Base-by-base conservation (phyloP, 805 yeast genomes). In the Kazachstania kunashirensis region DNA sequence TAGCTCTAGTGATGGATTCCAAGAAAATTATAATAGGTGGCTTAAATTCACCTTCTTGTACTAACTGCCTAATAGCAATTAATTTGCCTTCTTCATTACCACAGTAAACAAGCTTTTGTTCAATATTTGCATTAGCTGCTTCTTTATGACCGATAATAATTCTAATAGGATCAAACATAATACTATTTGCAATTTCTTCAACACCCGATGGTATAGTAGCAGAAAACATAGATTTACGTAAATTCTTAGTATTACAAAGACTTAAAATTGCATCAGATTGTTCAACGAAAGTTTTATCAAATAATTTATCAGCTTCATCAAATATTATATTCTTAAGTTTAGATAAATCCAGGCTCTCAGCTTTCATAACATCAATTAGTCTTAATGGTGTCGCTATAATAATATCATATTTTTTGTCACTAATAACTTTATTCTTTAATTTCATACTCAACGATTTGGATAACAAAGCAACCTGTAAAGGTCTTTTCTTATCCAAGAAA, bases 71-170 rank as follows among this genome's bases (percentile, higher is more conserved):
- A 24, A 92, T 77, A 0, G 95, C 97, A 21, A 92, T 66, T 17
- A 92, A 65, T 59, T 92, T 92, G n/a, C 98, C 98, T 49, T 84
- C 85, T 61, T 92, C 99, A 47, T 76, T 81, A 32, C 98, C 98
- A 42, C 96, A 82, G 55, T 74, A 89, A 1, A 82, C 72, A 28
- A 92, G 63, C 50, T 75, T 74, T 63, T 89, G 98, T 31, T 84
- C 86, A 47, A 89, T 86, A 34, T 76, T 74, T 7, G 70, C 60
- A 42, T 85, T 80, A 1, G 98, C 98, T 13, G 95, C 94, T 59
- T 89, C 96, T 53, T 88, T 88, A 50, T 79, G 88, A 9, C 96
- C 96, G 48, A 89, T 79, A 41, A 92, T 81, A 28, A 92, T 75
- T 55, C 97, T 74, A 18, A 89, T 68, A 7, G 94, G 88, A 43